Conservation (phyloP, 2,329 filamentous ascomycete genomes). For the Hortaea sp. region DNA sequence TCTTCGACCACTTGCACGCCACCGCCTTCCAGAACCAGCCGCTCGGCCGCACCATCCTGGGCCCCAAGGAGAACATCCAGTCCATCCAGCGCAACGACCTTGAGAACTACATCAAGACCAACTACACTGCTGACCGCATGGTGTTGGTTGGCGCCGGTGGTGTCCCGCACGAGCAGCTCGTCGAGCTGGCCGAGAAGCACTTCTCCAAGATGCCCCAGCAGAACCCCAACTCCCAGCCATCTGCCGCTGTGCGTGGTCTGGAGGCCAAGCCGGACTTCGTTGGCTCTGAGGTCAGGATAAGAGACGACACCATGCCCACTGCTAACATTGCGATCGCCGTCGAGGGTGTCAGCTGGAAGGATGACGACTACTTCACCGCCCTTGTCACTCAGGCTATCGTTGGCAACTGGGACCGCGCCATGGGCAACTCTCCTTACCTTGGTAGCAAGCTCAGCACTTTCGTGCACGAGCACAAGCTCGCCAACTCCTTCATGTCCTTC, state of each 20-base stretch:
- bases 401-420: slow-evolving; percentile 98
- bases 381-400: slow-evolving; percentile 97
- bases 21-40: slow-evolving; percentile 96
- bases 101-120: slow-evolving; percentile 94
- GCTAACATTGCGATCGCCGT: slow-evolving; percentile 98
- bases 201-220: slow-evolving; percentile 70
- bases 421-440: slow-evolving; percentile 94
- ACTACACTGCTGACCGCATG: slow-evolving; percentile 99
- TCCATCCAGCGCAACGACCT: slow-evolving; percentile 89
- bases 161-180: slow-evolving; percentile 84
- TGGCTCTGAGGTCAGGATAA: slow-evolving; percentile 88
- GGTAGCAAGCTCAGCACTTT: slow-evolving; percentile 96
- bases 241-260: slow-evolving; percentile 58
- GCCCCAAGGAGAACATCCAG: slow-evolving; percentile 95
- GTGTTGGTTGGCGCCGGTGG: slow-evolving; percentile 93
- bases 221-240: slow-evolving; percentile 63
- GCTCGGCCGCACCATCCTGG: slow-evolving; percentile 92
- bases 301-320: slow-evolving; percentile 90
- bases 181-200: slow-evolving; percentile 93
- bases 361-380: slow-evolving; percentile 97
- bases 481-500: slow-evolving; percentile 99
- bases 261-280: slow-evolving; percentile 87
- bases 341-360: slow-evolving; percentile 99
- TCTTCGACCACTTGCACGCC: slow-evolving; percentile 97
- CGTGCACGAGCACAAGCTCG: slow-evolving; percentile 86